These are phyloP conservation scores for Pochonia chlamydosporia DNA, from an alignment of 2,329 filamentous ascomycete species.

Conservation along the genomic window DNA sequence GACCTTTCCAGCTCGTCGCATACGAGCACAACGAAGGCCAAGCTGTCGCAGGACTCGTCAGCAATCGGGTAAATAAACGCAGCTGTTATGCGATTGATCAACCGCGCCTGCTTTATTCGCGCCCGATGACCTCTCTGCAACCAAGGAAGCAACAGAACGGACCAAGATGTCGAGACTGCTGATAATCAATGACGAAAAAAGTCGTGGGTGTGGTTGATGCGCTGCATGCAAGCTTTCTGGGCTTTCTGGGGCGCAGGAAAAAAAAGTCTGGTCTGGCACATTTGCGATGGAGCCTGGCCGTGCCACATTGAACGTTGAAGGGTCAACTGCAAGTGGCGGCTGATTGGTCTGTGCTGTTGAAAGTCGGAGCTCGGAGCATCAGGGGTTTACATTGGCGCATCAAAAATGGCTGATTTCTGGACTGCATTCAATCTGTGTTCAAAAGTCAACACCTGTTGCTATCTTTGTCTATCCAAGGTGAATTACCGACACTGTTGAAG, in stretches of 20 bases:
- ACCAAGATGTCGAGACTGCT: neutral
- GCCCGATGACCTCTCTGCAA: neutral
- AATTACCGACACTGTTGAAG: no score
- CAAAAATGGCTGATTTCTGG: no score
- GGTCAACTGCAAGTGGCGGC: no score
- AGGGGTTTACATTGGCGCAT: no score
- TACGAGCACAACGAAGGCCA: conserved; percentile 18
- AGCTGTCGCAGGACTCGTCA: neutral
- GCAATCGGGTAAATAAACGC: conserved; percentile 3
- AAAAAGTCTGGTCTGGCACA: no score
- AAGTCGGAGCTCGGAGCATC: no score
- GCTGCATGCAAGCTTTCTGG: neutral
- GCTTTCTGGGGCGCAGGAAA: neutral
- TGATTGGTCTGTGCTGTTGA: no score
- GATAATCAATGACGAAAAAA: neutral
- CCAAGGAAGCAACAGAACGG: neutral
- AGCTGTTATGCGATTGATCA: neutral
- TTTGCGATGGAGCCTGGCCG: no score
- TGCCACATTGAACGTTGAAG: no score
- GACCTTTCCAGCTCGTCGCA: conserved; percentile 24
- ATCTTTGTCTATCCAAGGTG: no score
- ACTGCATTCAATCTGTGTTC: no score
- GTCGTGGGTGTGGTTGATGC: neutral
- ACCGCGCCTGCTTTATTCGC: neutral
- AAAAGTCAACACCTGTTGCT: no score